These are phyloP conservation scores for Neofusicoccum laricinum DNA, from an alignment of 2,329 filamentous ascomycete genomes.

Conservation along the genomic window DNA sequence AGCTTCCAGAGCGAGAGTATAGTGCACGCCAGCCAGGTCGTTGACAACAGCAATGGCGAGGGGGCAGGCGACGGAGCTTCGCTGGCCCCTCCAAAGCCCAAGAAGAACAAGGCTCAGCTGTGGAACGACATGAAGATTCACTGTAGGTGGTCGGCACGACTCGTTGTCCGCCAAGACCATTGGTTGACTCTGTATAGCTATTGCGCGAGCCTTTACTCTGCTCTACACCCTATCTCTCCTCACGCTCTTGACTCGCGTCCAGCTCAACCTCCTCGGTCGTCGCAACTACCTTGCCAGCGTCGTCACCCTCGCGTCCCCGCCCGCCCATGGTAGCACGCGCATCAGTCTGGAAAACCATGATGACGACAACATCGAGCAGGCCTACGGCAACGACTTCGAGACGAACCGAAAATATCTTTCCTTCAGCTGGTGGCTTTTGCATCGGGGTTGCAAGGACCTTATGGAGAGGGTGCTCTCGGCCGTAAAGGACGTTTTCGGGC, in stretches of 20 bases:
- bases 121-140: constrained; percentile 98
- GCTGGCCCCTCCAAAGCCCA: constrained; percentile 50
- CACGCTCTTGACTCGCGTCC: constrained; percentile 87
- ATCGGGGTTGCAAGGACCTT: constrained; percentile 82
- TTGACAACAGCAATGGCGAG: constrained; percentile 52
- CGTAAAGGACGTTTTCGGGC: constrained; percentile 86
- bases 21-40: constrained; percentile 76
- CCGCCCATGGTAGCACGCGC: constrained; percentile 60
- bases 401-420: constrained; percentile 93
- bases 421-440: constrained; percentile 97
- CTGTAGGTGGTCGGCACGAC: constrained; percentile 56
- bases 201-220: constrained; percentile 86
- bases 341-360: constrained; percentile 94
- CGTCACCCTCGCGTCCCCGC: constrained; percentile 77
- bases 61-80: constrained; percentile 35
- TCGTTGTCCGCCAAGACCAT: neutral
- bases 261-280: constrained; percentile 92
- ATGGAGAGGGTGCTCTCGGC: constrained; percentile 79
- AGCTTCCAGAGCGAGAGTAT: constrained; percentile 80
- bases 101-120: constrained; percentile 85
- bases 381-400: constrained; percentile 90
- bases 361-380: constrained; percentile 77
- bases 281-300: constrained; percentile 95
- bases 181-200: constrained; percentile 54
- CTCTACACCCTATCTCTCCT: constrained; percentile 88